A percentile compares a stretch with the other conserved stretches of the same genome.
These are phyloP conservation scores for Arthrobotrys megalospora DNA, from an alignment of 2,329 filamentous ascomycete genomes.

Conservation along the genomic window DNA sequence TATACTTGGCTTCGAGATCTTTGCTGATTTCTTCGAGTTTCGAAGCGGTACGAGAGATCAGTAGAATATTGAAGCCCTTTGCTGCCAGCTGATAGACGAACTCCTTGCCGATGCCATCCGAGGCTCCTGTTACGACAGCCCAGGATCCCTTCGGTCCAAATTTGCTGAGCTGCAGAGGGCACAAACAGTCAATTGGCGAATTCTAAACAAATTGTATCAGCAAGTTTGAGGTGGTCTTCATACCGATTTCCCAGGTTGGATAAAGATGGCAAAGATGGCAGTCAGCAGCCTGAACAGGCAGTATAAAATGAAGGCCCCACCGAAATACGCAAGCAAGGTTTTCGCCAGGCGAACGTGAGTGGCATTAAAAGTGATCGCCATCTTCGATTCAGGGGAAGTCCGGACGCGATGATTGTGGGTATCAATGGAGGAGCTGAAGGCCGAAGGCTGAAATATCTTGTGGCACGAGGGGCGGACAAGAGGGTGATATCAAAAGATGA, in stretches of 20 bases:
- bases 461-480: conserved; percentile 18
- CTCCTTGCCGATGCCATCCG: conserved; percentile 96
- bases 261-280: conserved; percentile 55
- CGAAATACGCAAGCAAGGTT: conserved; percentile 56
- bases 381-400: conserved; percentile 36
- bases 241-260: conserved; percentile 70
- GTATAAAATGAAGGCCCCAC: conserved; percentile 55
- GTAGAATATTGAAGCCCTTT: conserved; percentile 93
- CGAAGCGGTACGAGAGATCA: conserved; percentile 93
- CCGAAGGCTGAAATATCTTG: conserved; percentile 2
- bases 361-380: conserved; percentile 49
- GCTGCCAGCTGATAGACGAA: conserved; percentile 90
- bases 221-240: conserved; percentile 59
- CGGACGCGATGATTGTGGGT: conserved; percentile 2
- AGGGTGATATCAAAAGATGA: conserved; percentile 40
- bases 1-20: conserved; percentile 81
- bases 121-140: conserved; percentile 94
- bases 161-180: conserved; percentile 78
- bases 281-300: conserved; percentile 40
- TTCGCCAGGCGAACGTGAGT: conserved; percentile 47
- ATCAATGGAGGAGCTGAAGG: conserved; percentile 26
- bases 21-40: conserved; percentile 85
- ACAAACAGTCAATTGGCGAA: conserved; percentile 51
- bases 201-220: conserved; percentile 57
- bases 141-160: conserved; percentile 94